phyloP scores from a whole-genome alignment of 139 green algal species.

The Chlamydomonas asymmetrica region DNA sequence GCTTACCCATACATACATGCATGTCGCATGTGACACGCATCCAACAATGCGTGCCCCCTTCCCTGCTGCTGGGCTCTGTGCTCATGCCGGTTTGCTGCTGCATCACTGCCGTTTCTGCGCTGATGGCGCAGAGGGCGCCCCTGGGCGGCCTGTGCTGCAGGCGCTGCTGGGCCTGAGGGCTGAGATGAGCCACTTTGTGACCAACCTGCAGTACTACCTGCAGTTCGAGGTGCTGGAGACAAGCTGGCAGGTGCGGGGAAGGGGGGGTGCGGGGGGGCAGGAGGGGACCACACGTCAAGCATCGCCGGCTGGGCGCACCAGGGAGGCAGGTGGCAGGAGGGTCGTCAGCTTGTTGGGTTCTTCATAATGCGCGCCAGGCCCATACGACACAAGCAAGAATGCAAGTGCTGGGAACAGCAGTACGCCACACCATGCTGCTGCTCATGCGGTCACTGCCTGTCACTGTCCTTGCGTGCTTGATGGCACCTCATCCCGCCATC shows the following conservation, averaged over 20 bases:
- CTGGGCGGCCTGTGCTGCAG: slow-evolving; percentile 45
- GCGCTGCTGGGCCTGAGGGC: slow-evolving; percentile 67
- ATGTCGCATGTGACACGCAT: not conserved
- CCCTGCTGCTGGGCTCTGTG: not conserved
- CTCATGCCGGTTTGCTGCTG: too few relatives aligned
- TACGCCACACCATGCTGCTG: not conserved
- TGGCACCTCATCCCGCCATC: too few relatives aligned
- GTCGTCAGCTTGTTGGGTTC: too few relatives aligned
- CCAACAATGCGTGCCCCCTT: not conserved
- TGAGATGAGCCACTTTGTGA: slow-evolving; percentile 89
- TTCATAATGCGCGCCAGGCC: too few relatives aligned
- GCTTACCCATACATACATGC: not conserved
- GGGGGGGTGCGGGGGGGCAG: not conserved
- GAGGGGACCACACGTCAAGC: too few relatives aligned
- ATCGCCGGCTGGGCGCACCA: too few relatives aligned
- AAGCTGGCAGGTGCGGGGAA: slow-evolving; percentile 27
- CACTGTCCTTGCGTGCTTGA: too few relatives aligned
- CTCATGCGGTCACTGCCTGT: not conserved
- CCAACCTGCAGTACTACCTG: slow-evolving; percentile 93
- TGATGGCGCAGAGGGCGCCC: not conserved
- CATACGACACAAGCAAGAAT: too few relatives aligned
- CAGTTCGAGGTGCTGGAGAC: slow-evolving; percentile 83
- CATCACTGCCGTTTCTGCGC: too few relatives aligned
- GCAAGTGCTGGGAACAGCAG: not conserved
- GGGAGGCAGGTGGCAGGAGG: too few relatives aligned